Evolutionary conservation across 208 protist genomes (phyloP), one percentile per base, ranked within the genome.

Genomic region (Wallacemonas sp.): DNA sequence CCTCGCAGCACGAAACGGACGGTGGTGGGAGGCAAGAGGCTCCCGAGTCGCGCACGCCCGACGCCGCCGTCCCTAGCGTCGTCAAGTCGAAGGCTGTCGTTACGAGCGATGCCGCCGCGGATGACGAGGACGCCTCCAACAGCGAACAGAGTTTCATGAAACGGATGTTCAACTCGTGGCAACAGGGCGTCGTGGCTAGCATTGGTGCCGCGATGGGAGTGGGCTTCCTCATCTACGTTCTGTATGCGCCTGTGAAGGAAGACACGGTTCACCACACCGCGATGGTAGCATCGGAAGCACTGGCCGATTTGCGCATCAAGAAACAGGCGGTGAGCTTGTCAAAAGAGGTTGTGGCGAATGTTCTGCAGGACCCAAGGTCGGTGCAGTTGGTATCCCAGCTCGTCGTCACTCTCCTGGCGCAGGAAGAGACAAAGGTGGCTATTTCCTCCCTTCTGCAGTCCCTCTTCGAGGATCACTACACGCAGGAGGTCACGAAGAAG

Each of bases 241-340:
- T 96, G 38, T 96, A 91, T 67, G 77, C 80, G 0, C 88, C 91
- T 0, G 80, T 96, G 66, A 89, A 92, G 66, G 84, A 93, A 12
- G 88, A 96, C 68, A 96, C 88, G 39, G 91, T 94, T 11, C 91
- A 96, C 64, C 91, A 96, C 68, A 96, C 91, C 4, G 88, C 86
- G 1, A 78, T 86, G 8, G 88, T 96, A 11, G 91, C 91, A 1
- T 93, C 88, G 1, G 88, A 94, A 56, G 91, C 88, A 19, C 74
- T 96, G 2, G 77, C 68, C 9, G 88, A 96, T 39, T 60, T 67
- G 6, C 76, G 83, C 0, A 66, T 96, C 26, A 76, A 80, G 24
- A 76, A 75, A 4, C 72, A 84, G 58, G 91, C 91, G 8, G 79
- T 84, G 44, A 71, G 87, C 39, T 77, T 95, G 26, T 91, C 91